Evolutionary conservation across 495 filamentous ascomycete species (phyloP).

Genomic region (Lophiotrema nucula): DNA sequence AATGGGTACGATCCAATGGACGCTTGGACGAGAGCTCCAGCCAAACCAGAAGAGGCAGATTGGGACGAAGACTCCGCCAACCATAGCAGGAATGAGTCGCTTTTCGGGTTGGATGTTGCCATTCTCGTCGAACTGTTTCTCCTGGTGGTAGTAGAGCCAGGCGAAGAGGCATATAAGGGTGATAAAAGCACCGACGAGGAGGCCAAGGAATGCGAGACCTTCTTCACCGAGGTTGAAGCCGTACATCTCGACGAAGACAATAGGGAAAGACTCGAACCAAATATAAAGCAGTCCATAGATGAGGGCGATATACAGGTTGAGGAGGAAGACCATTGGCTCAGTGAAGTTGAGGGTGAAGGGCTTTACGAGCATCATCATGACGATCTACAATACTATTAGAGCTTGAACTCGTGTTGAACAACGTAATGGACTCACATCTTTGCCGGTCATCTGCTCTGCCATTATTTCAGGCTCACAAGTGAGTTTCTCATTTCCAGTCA

Average conservation of each 20-base stretch:
- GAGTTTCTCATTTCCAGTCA: constrained; percentile 40
- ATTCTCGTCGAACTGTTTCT: constrained; percentile 44
- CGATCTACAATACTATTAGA: constrained; percentile 4
- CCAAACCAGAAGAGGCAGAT: constrained; percentile 54
- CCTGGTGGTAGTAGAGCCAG: constrained; percentile 45
- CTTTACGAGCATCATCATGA: constrained; percentile 41
- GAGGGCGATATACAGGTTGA: constrained; percentile 55
- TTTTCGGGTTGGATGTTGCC: constrained; percentile 47
- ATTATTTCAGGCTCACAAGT: constrained; percentile 41
- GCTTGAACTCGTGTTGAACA: not conserved
- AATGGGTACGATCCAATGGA: constrained; percentile 57
- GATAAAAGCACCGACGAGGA: constrained; percentile 47
- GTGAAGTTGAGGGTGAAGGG: constrained; percentile 45
- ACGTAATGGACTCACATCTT: constrained; percentile 35
- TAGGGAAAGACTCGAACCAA: constrained; percentile 59
- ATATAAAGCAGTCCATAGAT: constrained; percentile 54
- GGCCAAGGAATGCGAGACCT: constrained; percentile 53
- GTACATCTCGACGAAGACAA: constrained; percentile 52
- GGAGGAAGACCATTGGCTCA: constrained; percentile 53
- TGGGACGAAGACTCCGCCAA: constrained; percentile 48
- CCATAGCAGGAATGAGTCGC: constrained; percentile 46
- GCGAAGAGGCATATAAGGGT: constrained; percentile 49
- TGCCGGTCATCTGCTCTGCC: constrained; percentile 38
- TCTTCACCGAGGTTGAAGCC: constrained; percentile 48
- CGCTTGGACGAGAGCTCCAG: constrained; percentile 43